Base-by-base conservation (phyloP, 192 early-diverging fungal genomes). In the Cetraspora pellucida region DNA sequence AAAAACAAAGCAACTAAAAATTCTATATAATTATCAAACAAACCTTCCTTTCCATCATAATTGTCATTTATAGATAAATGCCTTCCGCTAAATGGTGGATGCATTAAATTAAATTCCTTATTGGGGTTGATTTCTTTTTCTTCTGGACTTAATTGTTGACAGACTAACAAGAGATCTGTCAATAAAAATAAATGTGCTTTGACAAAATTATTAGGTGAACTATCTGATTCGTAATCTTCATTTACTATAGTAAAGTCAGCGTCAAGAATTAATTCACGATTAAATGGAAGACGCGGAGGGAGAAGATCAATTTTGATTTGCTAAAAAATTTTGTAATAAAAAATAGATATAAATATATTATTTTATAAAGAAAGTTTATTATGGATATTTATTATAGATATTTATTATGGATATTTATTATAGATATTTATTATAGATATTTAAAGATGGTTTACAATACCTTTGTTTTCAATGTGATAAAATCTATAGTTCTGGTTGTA, bases 151-250 rank as follows among this genome's bases (percentile, higher is more conserved):
- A 71, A 50, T 57, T 4, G 17, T 52, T 79, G 75, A 73, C 83
- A 82, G 75, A 86, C 81, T 30, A 87, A 37, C 0, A 87, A 63
- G 25, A 87, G 67, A 72, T 87, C 85, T 2, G 83, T 80, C 44
- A 87, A 71, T 31, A 87, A 76, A 60, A 85, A 80, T 23, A 87
- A 69, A 52, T 87, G 79, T 13, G 79, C 79, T 49, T 79, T 72
- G 74, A 74, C 71, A 80, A 78, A 28, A 70, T 59, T 9, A 78
- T 23, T 75, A 37, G 77, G 75, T 14, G 75, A 60, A 16, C 55
- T 79, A 31, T 85, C 78, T 6, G 7, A 37, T n/a, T 70, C 77
- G 3, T 77, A n/a, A 23, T 46, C 57, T 44, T 81, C 72, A 19
- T 69, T 66, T 25, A 81, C 76, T 17, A n/a, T n/a, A n/a, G 66